Conservation (phyloP, 164 flowering plant species). For the Berberis thunbergii region DNA sequence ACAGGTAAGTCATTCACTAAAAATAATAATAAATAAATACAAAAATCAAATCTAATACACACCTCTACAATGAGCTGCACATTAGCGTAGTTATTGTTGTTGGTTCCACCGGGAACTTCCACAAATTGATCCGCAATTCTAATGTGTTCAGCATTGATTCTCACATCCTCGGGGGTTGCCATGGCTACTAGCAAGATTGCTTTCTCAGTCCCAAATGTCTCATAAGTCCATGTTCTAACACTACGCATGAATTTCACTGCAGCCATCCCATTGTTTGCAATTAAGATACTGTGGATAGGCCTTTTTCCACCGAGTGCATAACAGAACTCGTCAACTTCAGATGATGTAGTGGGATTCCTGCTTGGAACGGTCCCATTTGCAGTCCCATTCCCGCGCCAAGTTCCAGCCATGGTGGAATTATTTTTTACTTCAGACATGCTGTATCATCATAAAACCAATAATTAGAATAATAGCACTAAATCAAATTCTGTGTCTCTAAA, state of each 20-base stretch:
- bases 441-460: conserved; percentile 10
- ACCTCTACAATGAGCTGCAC: conserved; percentile 99
- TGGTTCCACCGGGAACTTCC: conserved; percentile 99
- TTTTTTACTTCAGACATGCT: conserved; percentile 53
- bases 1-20: not conserved
- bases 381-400: conserved; percentile 39
- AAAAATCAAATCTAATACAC: conserved; percentile 4
- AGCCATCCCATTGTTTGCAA: conserved; percentile 99
- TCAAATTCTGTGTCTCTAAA: not conserved
- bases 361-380: conserved; percentile 39
- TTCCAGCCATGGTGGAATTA: conserved; percentile 27
- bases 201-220: conserved; percentile 94
- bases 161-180: conserved; percentile 99
- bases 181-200: conserved; percentile 91
- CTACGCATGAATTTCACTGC: conserved; percentile 98
- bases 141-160: conserved; percentile 97
- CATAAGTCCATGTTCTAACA: conserved; percentile 94
- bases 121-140: conserved; percentile 98
- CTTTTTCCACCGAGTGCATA: conserved; percentile 71
- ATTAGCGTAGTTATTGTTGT: conserved; percentile 98
- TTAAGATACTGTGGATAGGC: conserved; percentile 89
- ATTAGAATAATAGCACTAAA: not conserved
- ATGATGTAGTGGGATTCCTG: conserved; percentile 35
- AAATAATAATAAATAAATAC: not conserved
- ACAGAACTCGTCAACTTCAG: conserved; percentile 81